A percentile compares a stretch with the other conserved stretches of the same genome.
Evolutionary conservation across 768 basidiomycete genomes (phyloP).

Genomic region (Termitomyces sp.): DNA sequence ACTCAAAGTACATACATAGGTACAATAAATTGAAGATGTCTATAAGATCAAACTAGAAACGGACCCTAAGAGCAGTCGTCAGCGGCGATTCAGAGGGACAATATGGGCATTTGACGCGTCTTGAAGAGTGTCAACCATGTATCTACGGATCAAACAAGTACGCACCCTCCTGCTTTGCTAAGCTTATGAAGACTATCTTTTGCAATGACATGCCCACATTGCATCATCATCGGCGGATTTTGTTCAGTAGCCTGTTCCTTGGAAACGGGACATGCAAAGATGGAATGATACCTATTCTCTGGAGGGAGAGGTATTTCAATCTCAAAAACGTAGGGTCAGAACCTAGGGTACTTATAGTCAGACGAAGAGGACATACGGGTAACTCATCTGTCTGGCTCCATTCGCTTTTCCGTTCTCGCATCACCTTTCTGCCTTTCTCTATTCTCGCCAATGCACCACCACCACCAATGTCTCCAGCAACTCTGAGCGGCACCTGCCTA

Average conservation of each 20-base stretch:
- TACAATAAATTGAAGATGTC: background rate
- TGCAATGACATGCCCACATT: conserved; percentile 92
- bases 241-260: conserved; percentile 92
- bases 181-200: conserved; percentile 89
- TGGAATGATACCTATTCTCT: conserved; percentile 91
- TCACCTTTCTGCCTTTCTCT: conserved; percentile 90
- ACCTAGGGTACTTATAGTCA: background rate
- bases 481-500: conserved; percentile 79
- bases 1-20: conserved; percentile 1
- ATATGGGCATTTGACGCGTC: conserved; percentile 95
- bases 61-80: conserved; percentile 53
- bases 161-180: conserved; percentile 75
- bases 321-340: conserved; percentile 34
- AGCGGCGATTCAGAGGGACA: conserved; percentile 80
- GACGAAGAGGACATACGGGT: conserved; percentile 50
- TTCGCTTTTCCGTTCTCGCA: conserved; percentile 90
- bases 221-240: conserved; percentile 98
- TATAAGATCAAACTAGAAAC: conserved; percentile 43
- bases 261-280: conserved; percentile 96
- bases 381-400: conserved; percentile 89
- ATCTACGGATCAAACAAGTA: conserved; percentile 3
- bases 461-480: conserved; percentile 90
- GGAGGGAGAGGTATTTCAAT: conserved; percentile 90
- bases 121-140: conserved; percentile 25
- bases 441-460: conserved; percentile 89